Evolutionary conservation across 495 filamentous ascomycete genomes (phyloP), one percentile per base, ranked within the genome.

Genomic region (Penicillium steckii): DNA sequence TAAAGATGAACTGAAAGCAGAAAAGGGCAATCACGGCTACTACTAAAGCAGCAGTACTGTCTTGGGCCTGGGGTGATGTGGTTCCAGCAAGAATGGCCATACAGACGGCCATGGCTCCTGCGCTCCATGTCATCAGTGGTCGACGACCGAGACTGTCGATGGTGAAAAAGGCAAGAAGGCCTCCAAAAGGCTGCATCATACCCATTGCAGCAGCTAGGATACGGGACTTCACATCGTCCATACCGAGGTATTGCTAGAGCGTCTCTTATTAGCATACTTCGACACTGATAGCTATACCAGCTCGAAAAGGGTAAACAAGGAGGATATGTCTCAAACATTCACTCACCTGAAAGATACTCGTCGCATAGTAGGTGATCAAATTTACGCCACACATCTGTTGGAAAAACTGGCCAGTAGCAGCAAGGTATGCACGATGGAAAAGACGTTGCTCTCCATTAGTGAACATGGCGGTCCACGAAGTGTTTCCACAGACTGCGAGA

Each of bases 221-320:
- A 43, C 89, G 91, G 1, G 91, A 90, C 67, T 92, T 90, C 41
- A 95, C 81, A 57, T 94, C 88, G 22, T 66, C 68, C 4, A 86
- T 65, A 1, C 75, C 70, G 17, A 86, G 78, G 38, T 78, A 77
- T 62, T 84, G 71, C 44, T 84, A 65, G 63, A 53, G 3, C n/a
- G 2, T 3, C 1, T 25, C 29, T 52, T 29, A 52, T 21, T 52
- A 25, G 15, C 9, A 17, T 4, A 32, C 12, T 17, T 23, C 2
- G 12, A 27, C n/a, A 9, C 19, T 21, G 25, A 37, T 13, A 48
- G 22, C 19, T 21, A 17, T 19, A 5, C 38, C 8, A n/a, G 3
- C 6, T 41, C 8, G n/a, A 33, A 17, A 0, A 24, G 37, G 4
- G 3, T 42, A 3, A 24, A 32, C n/a, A n/a, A n/a, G n/a, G n/a